A percentile compares a stretch with the other conserved stretches of the same genome.
Conservation (phyloP, 495 filamentous ascomycete species). For the Neurospora intermedia region DNA sequence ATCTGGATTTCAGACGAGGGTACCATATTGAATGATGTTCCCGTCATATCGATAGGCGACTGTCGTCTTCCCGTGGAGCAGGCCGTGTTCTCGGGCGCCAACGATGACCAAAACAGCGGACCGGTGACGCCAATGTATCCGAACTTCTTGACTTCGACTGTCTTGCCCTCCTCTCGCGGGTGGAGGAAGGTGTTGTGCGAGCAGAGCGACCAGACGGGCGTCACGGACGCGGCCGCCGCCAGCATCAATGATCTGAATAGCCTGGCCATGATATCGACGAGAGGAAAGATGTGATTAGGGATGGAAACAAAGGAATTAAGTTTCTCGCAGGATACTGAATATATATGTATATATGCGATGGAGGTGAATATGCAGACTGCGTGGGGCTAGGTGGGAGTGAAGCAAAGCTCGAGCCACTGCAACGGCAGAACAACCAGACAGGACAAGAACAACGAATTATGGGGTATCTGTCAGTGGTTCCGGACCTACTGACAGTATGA, state of each 20-base stretch:
- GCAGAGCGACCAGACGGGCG: slow-evolving; percentile 18
- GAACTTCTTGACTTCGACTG: slow-evolving; percentile 24
- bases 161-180: slow-evolving; percentile 25
- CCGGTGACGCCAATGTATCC: slow-evolving; percentile 41
- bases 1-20: slow-evolving; percentile 26
- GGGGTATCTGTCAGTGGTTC: neutral
- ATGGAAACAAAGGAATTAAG: neutral
- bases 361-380: neutral
- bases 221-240: slow-evolving; percentile 12
- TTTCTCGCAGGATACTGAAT: neutral
- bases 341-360: neutral
- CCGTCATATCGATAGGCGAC: slow-evolving; percentile 49
- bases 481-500: neutral
- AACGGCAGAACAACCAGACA: neutral
- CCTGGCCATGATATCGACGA: neutral
- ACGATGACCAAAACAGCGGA: slow-evolving; percentile 51
- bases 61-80: slow-evolving; percentile 48
- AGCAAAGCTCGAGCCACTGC: neutral
- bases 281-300: neutral
- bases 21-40: slow-evolving; percentile 31
- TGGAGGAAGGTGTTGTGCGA: slow-evolving; percentile 23
- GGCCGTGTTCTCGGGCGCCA: slow-evolving; percentile 24
- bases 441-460: neutral
- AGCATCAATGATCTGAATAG: neutral
- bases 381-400: neutral